These are phyloP conservation scores for Scenedesmus sp. DNA, from an alignment of 163 green algal genomes.

Conservation along the genomic window DNA sequence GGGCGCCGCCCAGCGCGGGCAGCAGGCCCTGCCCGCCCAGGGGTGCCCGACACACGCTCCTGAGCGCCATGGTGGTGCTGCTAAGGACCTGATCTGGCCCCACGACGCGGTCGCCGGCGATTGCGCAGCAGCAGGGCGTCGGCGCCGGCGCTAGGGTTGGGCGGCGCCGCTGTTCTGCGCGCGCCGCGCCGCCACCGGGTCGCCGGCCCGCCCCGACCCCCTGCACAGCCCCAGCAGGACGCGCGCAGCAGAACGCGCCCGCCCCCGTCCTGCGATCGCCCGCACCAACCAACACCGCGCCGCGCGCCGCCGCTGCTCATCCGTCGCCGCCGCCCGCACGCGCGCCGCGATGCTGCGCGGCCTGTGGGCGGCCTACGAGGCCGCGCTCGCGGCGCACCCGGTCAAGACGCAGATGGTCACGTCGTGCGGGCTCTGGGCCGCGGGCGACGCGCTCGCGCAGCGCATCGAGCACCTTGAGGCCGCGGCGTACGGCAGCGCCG, in stretches of 20 bases:
- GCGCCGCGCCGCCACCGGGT: no score
- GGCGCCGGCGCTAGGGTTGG: no score
- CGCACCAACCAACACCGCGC: not conserved
- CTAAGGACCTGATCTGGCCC: no score
- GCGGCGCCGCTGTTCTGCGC: no score
- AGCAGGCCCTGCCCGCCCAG: conserved; percentile 20
- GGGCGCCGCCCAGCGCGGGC: conserved; percentile 2
- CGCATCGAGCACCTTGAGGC: conserved; percentile 50
- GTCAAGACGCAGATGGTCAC: conserved; percentile 60
- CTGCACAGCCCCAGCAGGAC: not conserved
- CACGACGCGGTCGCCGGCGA: no score
- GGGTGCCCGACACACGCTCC: not conserved
- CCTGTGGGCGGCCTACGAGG: conserved; percentile 56
- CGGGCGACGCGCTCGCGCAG: conserved; percentile 63
- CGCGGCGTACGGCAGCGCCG: conserved; percentile 14
- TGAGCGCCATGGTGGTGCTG: conserved; percentile 25
- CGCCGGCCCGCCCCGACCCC: not conserved
- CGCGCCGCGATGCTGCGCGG: conserved; percentile 16
- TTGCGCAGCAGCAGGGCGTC: no score
- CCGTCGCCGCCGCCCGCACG: no score
- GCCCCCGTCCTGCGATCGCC: no score
- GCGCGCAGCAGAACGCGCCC: not conserved
- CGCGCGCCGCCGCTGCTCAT: no score
- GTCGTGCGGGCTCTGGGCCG: conserved; percentile 55
- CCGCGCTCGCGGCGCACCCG: conserved; percentile 45